Evolutionary conservation across 2,329 filamentous ascomycete genomes (phyloP).

Genomic region (Exophiala xenobiotica): DNA sequence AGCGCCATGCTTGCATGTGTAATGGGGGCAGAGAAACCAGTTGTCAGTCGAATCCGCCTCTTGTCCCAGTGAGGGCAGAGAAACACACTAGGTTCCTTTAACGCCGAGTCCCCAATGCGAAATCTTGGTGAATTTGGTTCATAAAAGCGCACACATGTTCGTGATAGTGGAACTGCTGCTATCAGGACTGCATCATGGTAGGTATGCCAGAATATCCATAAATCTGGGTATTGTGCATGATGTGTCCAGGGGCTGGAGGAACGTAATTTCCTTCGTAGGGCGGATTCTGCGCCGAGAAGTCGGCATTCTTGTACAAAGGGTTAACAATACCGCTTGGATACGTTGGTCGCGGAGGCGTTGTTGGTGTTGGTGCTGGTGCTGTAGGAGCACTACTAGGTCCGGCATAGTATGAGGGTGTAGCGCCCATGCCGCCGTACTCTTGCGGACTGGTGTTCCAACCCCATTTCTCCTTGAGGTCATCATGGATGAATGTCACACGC

Average conservation of each 20-base stretch:
- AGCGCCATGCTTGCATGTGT: no score
- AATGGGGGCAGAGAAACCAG: no score
- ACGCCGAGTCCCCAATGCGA: no score
- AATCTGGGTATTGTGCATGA: constrained; percentile 24
- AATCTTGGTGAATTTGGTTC: no score
- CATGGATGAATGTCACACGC: constrained; percentile 69
- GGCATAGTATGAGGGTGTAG: constrained; percentile 27
- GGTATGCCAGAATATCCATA: constrained; percentile 28
- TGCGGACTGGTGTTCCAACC: constrained; percentile 59
- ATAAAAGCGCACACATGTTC: no score
- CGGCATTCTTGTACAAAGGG: constrained; percentile 67
- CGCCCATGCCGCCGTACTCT: constrained; percentile 40
- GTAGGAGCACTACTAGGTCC: constrained; percentile 17
- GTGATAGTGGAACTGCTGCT: no score
- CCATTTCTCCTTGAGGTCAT: constrained; percentile 74
- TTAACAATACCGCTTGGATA: constrained; percentile 59
- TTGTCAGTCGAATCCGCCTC: no score
- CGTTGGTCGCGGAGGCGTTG: constrained; percentile 34
- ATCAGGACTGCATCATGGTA: neutral
- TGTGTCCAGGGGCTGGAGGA: constrained; percentile 51
- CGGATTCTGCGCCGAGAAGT: constrained; percentile 75
- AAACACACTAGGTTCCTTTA: no score
- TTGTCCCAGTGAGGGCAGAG: no score
- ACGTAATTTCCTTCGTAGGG: constrained; percentile 81
- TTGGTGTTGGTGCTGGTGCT: constrained; percentile 13